These are phyloP conservation scores for Lactifluus hygrophoroides DNA, from an alignment of 768 basidiomycete species.

Conservation along the genomic window DNA sequence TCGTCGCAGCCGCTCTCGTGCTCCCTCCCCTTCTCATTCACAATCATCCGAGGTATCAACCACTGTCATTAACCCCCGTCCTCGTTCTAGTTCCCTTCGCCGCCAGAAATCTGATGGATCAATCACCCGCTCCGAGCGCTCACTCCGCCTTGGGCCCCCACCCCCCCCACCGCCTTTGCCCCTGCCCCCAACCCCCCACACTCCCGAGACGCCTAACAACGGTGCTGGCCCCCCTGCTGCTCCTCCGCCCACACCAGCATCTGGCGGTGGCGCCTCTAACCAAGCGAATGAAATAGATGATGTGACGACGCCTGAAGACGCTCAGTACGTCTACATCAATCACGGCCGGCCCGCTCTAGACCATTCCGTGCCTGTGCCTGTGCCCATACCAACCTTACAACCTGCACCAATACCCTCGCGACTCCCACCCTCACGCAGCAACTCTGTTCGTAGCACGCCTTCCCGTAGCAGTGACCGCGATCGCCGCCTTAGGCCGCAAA, in stretches of 20 bases:
- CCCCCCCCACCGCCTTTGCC: conserved; percentile 14
- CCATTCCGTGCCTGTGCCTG: neutral
- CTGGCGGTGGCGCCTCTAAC: neutral
- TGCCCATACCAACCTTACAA: neutral
- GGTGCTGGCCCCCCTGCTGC: neutral
- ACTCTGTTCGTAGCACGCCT: neutral
- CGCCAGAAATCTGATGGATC: conserved; percentile 18
- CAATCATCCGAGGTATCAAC: conserved; percentile 9
- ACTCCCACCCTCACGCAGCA: neutral
- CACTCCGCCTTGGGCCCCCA: conserved; percentile 2
- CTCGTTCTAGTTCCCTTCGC: conserved; percentile 12
- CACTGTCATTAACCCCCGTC: conserved; percentile 1
- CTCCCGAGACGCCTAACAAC: neutral
- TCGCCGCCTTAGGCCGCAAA: neutral
- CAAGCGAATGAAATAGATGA: neutral
- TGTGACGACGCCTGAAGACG: neutral
- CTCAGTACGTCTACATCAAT: conserved; percentile 13
- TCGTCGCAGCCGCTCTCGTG: conserved; percentile 15
- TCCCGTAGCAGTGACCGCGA: neutral
- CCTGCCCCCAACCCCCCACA: neutral
- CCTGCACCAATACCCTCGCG: neutral
- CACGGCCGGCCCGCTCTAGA: neutral
- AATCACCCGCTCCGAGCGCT: conserved; percentile 16
- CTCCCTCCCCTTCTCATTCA: neutral
- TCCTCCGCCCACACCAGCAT: conserved; percentile 8